Evolutionary conservation across 192 early-diverging fungal species (phyloP), one percentile per base, ranked within the genome.

Genomic region (Entomortierella parvispora): DNA sequence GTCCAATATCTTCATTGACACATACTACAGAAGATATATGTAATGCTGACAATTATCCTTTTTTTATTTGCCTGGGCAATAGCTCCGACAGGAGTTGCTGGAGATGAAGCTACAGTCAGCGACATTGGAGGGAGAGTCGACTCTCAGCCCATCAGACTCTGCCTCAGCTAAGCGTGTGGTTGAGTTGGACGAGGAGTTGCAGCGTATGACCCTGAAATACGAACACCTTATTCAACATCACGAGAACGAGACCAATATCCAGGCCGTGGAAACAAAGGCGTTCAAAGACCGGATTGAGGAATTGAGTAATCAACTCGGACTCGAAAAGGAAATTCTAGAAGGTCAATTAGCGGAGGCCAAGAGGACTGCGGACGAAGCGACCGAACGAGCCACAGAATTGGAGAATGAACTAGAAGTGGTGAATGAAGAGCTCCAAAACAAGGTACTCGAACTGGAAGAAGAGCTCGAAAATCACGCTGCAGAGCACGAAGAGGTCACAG

Each of bases 251-350:
- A 66, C 50, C 5, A 56, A 66, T 15, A 43, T 17, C 4, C 64
- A 66, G 11, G 58, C n/a, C 5, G 14, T 58, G 20, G 63, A 75
- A 40, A 61, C 33, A 29, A 54, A 60, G 40, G 64, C 71, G 0
- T 75, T 66, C 51, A 75, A 75, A 37, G 71, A 75, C 2, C 63
- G 71, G 17, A 66, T 75, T 50, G 63, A 75, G 4, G 71, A 75
- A 8, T 33, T 75, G 8, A 56, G 26, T 25, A 75, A 60, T 6
- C 62, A 65, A 18, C 31, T 55, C 17, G 43, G 20, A 4, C 56
- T 75, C 20, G 71, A 64, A 23, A 75, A 75, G 14, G 71, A 75
- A 14, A 66, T 66, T 25, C 26, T 65, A 10, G 71, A 66, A 18
- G 61, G 63, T 5, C 66, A 72, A 25, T 20, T 68, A 6, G 74